Evolutionary conservation across 306 rosid genomes (phyloP), one percentile per base, ranked within the genome.

Genomic region (Vigna mungo): DNA sequence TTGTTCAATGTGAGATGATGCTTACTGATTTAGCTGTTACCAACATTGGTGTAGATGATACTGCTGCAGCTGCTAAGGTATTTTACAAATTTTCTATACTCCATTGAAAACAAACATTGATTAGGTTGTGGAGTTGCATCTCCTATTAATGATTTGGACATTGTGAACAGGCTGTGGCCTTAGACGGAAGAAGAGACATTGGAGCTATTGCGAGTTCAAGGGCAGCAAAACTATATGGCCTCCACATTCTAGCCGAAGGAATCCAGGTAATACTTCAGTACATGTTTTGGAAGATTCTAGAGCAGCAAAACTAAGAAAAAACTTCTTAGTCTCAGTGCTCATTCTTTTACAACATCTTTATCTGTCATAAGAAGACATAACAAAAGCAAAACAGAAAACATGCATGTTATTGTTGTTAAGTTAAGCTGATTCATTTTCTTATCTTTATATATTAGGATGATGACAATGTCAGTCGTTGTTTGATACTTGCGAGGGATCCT

Each of bases 31-130:
- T 91, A 79, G 86, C 90, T 54, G 81, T 85, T 64, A 10, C 68
- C 76, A 79, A 84, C 73, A 68, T 88, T 80, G 80, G 30, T 78
- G 67, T 84, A 14, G 69, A 80, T 53, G 88, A 88, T 78, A 82
- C 89, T 71, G 97, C 94, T n/a, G 84, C 78, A 37, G 91, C 94
- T 86, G 94, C 97, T 16, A 87, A 80, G 97, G 97, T 91, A 84
- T 62, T n/a, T 48, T 71, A 34, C 44, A 64, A 43, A 25, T 18
- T 74, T 75, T 81, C 74, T 49, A 34, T 39, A 41, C 32, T 78
- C 37, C 46, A 36, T 36, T 41, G 32, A 52, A 34, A 37, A 51
- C 41, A 11, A 54, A 39, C 34, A 20, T 67, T 66, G 53, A 54
- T 69, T 48, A 21, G 49, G 71, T 64, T 58, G 54, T 36, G 63